Conservation (phyloP, 495 filamentous ascomycete species). For the Oleoguttula mirabilis region DNA sequence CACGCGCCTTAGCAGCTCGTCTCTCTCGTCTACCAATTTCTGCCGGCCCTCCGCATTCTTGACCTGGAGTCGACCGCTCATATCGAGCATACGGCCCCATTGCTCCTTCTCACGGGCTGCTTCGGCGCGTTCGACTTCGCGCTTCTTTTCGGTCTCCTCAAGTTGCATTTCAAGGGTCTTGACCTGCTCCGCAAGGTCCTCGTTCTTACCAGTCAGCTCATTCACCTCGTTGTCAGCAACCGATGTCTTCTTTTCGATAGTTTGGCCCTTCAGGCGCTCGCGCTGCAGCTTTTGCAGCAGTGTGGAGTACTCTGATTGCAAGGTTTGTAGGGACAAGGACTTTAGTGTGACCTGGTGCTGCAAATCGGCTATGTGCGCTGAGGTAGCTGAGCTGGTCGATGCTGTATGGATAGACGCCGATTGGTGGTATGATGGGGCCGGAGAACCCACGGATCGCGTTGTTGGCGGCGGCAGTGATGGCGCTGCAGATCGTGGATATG, state of each 20-base stretch:
- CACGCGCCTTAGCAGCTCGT: slow-evolving; percentile 27
- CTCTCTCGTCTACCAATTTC: slow-evolving; percentile 30
- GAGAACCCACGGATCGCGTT: slow-evolving; percentile 21
- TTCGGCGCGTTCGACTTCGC: slow-evolving; percentile 31
- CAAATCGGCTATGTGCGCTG: slow-evolving; percentile 34
- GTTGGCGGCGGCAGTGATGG: slow-evolving; percentile 10
- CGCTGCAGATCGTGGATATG: slow-evolving; percentile 7
- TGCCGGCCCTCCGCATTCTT: slow-evolving; percentile 31
- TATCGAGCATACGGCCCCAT: slow-evolving; percentile 38
- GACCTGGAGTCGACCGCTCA: slow-evolving; percentile 33
- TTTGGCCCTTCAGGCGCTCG: slow-evolving; percentile 32
- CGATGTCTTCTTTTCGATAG: slow-evolving; percentile 37
- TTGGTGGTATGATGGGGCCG: slow-evolving; percentile 18
- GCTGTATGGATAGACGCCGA: slow-evolving; percentile 14
- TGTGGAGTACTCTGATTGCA: slow-evolving; percentile 36
- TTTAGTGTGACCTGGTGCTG: slow-evolving; percentile 41
- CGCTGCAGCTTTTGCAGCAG: slow-evolving; percentile 36
- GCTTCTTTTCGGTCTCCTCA: slow-evolving; percentile 31
- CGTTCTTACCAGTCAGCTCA: slow-evolving; percentile 34
- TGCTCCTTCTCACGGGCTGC: slow-evolving; percentile 31
- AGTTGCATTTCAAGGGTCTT: slow-evolving; percentile 31
- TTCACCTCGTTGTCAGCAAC: slow-evolving; percentile 39
- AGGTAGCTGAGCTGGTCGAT: slow-evolving; percentile 25
- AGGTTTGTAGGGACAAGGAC: slow-evolving; percentile 35
- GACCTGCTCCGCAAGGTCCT: slow-evolving; percentile 31